Base-by-base conservation (phyloP, 75 land plant species). In the Pinus taeda region DNA sequence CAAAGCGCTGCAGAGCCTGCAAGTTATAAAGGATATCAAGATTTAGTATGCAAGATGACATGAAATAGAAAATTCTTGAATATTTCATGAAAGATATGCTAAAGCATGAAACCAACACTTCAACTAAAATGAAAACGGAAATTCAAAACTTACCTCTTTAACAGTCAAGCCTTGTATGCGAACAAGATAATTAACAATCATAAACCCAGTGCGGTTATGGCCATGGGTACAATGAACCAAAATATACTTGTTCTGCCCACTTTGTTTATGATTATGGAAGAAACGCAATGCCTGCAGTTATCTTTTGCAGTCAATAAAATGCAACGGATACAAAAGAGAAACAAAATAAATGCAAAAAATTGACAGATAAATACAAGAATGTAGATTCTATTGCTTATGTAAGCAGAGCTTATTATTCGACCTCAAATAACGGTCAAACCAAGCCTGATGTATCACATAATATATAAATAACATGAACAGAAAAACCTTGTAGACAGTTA, bases 171-270 rank as follows among this genome's bases (percentile, higher is more conserved):
- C 67, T 39, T 71, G 83, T 49, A 86, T 72, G 8, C 99, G 93
- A 87, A 95, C 82, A 36, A 97, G 85, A 82, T 76, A 97, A 75
- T 97, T 85, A 12, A 95, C 85, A 66, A 97, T 95, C 99, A 97
- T 97, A 62, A 77, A 97, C 3, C 99, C 99, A 13, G 99, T 97
- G 18, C 99, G 93, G 76, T 97, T 97, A 69, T 89, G 91, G 36
- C 99, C 99, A 83, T 97, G 99, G 2, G 99, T 97, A 61, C 99
- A 97, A 30, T 97, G 99, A 6, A 97, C 99, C 81, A 97, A 81
- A 66, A 97, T 78, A 84, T 84, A 84, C 76, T 86, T 93, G 84
- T 86, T 88, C 42, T 79, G 57, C 9, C 70, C 79, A 73, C 78
- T 90, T 14, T 55, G 53, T 71, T 78, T 77, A 71, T 91, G 90